phyloP scores from a whole-genome alignment of 2,329 filamentous ascomycete species.

The Claviceps paspali region DNA sequence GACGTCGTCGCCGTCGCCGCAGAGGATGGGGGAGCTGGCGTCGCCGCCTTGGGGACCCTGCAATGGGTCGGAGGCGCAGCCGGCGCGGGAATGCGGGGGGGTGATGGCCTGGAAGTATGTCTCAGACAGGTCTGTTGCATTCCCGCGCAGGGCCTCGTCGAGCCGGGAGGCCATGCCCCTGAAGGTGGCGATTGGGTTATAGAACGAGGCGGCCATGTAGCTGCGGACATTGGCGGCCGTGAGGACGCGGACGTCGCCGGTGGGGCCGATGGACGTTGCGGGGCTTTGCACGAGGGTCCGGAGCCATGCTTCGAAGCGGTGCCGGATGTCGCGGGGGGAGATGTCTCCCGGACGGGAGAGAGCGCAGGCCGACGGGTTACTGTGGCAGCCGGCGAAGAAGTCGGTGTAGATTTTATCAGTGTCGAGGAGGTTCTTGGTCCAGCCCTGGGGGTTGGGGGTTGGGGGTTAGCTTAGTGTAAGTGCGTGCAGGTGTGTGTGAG shows the following conservation, averaged over 20 bases:
- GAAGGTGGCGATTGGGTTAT: conserved; percentile 11
- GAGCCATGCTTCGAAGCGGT: conserved; percentile 14
- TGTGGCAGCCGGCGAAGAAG: conserved; percentile 19
- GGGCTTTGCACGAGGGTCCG: conserved; percentile 10
- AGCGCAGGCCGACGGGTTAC: conserved; percentile 4
- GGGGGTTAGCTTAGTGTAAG: too few species aligned
- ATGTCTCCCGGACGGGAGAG: conserved; percentile 3
- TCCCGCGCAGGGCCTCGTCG: conserved; percentile 3
- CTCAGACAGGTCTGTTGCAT: not conserved
- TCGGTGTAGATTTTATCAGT: conserved; percentile 14
- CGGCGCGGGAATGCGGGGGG: not conserved
- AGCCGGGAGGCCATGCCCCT: conserved; percentile 3
- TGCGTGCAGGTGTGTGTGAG: too few species aligned
- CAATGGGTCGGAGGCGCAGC: not conserved
- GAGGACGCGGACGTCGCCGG: conserved; percentile 10
- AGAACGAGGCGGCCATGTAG: conserved; percentile 13
- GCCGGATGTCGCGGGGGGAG: conserved; percentile 4
- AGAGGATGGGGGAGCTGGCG: not conserved
- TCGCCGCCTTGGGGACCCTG: not conserved
- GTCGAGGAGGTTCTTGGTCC: conserved; percentile 18
- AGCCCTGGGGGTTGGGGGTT: conserved; percentile 7
- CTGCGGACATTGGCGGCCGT: conserved; percentile 8
- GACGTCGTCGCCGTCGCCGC: conserved; percentile 10
- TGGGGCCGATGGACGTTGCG: conserved; percentile 7
- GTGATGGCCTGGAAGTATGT: not conserved